Evolutionary conservation across 2,329 filamentous ascomycete genomes (phyloP), one percentile per base, ranked within the genome.

Genomic region (Chrysoporthe deuterocubensis): DNA sequence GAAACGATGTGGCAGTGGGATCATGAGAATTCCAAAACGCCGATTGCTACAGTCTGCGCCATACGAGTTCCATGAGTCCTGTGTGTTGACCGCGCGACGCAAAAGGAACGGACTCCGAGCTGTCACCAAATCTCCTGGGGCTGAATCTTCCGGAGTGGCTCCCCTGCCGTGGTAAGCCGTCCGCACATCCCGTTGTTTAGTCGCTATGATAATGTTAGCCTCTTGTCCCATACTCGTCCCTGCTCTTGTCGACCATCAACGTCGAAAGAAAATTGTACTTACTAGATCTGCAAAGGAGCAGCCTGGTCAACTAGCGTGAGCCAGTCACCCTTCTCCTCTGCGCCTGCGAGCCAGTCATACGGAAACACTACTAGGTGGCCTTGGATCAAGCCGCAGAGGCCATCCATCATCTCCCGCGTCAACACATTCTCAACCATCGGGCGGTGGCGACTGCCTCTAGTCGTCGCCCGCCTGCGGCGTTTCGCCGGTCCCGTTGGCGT

Each of bases 211-310:
- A 37, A 32, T 13, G 62, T 64, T 21, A 64, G 62, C 37, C 11
- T 57, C 34, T 2, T 11, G 11, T 21, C 7, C 18, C 7, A 37
- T 37, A 2, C 4, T 40, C 11, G 18, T 60, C 57, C 21, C 13
- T 44, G 8, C 11, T 21, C 18, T 2, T 26, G 26, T 26, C 26
- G 26, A 13, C 32, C 61, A 32, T 43, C n/a, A 26, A 40, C 48
- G 14, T 26, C 37, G 4, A n/a, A 8, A 46, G 50, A 43, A 37
- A 32, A 6, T 5, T 4, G 44, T 16, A 86, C 91, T 90, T 85
- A 93, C 92, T 99, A 99, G 75, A 99, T 98, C 81, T 97, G 94
- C 80, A 99, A 84, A 67, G 96, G 96, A 74, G 96, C 96, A 77
- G 99, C 90, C 78, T 96, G 91, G 78, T 99, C 96, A 66, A 98